Evolutionary conservation across 140 eudicot genomes (phyloP), one percentile per base, ranked within the genome.

Genomic region (Oenanthe javanica): DNA sequence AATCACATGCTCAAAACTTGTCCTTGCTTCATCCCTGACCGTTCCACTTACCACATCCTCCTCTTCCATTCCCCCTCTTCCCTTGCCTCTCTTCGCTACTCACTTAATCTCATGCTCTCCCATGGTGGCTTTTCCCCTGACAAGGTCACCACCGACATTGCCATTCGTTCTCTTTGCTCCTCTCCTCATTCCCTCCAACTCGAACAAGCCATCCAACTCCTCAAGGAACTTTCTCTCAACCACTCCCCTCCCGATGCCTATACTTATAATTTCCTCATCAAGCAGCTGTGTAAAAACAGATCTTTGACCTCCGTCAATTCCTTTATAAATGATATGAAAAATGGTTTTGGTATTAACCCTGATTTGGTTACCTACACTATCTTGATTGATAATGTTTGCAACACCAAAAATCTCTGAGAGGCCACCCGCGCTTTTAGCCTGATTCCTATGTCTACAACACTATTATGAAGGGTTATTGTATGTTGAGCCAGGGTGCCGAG

Each of bases 391-490:
- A 93, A 96, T 85, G 99, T 93, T 13, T 96, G 99, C 70, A 93
- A 96, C 66, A 75, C 87, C 74, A 92, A 89, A 88, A 90, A 95
- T 81, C 80, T 96, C 6, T 82, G 97, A 0, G 99, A 96, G 88
- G 99, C 99, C 7, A 91, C 87, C 66, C 79, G 96, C 77, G 99
- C 43, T 92, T 83, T 79, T 89, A 90, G 87, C 97, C 97, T 4
- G 99, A 95, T 89, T 83, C 89, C 77, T 95, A 95, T 76, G 85
- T 92, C 50, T 95, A 89, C 70, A 95, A 95, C 67, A 91, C 95
- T 3, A 91, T 96, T 25, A 93, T 93, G 99, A 96, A 96, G 76
- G 99, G 99, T 11, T 87, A 93, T 93, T 88, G 96, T 84, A 91
- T 79, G 89, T 51, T 96, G 81, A 86, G 90, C 77, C 90, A 84